Evolutionary conservation across 345 rosid species (phyloP).

Genomic region (Lepidium aucheri): DNA sequence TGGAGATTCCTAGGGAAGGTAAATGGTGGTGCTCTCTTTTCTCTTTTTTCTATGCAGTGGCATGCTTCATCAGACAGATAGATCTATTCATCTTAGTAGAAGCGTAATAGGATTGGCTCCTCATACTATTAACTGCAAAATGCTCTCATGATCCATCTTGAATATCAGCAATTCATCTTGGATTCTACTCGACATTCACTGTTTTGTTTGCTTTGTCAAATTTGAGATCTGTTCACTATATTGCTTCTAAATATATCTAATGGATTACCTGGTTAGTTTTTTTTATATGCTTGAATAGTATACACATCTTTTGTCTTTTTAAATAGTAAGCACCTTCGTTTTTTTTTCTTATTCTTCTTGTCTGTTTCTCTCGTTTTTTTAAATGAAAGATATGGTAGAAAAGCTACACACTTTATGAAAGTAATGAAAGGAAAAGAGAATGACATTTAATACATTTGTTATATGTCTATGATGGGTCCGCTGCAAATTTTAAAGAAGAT

Average conservation of each 20-base stretch:
- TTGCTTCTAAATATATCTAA: neutral
- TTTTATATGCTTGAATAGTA: neutral
- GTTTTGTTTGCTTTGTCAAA: neutral
- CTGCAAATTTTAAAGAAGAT: neutral
- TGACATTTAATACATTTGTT: neutral
- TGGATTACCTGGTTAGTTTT: neutral
- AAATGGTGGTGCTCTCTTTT: slow-evolving; percentile 19
- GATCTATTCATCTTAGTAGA: slow-evolving; percentile 3
- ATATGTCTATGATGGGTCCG: slow-evolving; percentile 1
- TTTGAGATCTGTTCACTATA: neutral
- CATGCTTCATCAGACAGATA: slow-evolving; percentile 20
- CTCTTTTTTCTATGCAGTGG: slow-evolving; percentile 19
- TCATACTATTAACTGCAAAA: neutral
- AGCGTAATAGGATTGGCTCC: neutral
- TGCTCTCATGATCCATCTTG: neutral
- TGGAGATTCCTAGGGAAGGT: slow-evolving; percentile 18
- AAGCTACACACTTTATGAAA: slow-evolving; percentile 23
- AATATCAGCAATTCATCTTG: neutral
- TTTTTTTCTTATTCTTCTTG: neutral
- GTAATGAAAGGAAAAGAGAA: slow-evolving; percentile 13
- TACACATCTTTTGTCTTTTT: neutral
- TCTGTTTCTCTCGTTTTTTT: neutral
- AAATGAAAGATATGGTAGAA: slow-evolving; percentile 11
- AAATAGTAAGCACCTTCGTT: slow-evolving; percentile 1
- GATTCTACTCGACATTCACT: neutral